Evolutionary conservation across 345 rosid genomes (phyloP), one percentile per base, ranked within the genome.

Genomic region (Lepidium aucheri): DNA sequence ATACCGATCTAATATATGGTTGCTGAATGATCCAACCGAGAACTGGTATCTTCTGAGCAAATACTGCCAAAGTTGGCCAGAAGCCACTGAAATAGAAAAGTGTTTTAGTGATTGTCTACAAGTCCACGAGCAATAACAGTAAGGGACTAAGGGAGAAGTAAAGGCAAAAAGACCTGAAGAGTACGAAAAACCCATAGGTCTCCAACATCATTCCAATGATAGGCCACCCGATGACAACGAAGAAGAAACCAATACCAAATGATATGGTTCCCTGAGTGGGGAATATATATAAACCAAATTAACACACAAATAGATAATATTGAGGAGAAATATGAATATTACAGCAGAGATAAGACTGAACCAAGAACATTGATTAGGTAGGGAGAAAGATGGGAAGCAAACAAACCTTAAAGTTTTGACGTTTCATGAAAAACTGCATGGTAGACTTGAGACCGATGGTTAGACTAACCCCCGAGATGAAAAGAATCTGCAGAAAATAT

Each of bases 61-160:
- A 90, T 61, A 90, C 95, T 60, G 99, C 82, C 53, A 94, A 81
- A 44, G 99, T 90, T 4, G 96, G 97, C 99, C 99, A 94, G 88
- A 94, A 94, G 52, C 99, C 99, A 83, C 97, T 94, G 89, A 39
- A 47, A 74, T 6, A 54, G 32, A 62, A 22, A 32, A 62, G 46
- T 0, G 2, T 28, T n/a, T 74, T 30, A 68, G 49, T 45, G 38
- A 12, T 15, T 14, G 38, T n/a, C 11, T 24, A 60, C 49, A 59
- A 16, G 51, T 54, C 62, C 49, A 52, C 51, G 59, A 17, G 36
- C 43, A 18, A 26, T 26, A 52, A 5, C 16, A 65, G 36, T 9
- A 24, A 65, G 10, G 6, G 20, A 65, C 28, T 9, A 24, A 65
- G 10, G 6, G 20, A 45, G 64, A 12, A 53, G 39, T 40, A 56